Evolutionary conservation across 2,329 filamentous ascomycete species (phyloP).

Genomic region (Colletotrichum falcatum): DNA sequence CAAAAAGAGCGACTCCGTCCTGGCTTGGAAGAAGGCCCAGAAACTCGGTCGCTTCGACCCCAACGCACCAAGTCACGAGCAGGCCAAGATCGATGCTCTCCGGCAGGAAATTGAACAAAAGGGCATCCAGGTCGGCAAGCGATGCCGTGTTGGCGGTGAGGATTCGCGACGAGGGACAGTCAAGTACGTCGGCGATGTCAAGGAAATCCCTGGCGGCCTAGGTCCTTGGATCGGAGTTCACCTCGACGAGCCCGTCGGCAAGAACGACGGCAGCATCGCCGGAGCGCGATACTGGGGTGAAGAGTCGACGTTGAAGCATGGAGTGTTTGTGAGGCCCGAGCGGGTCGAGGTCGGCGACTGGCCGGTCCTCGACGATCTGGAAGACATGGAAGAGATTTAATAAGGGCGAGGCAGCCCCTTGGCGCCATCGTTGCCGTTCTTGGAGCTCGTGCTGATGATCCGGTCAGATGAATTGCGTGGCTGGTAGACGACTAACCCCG

Average conservation of each 20-base stretch:
- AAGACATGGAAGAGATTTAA: constrained; percentile 82
- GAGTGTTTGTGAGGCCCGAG: constrained; percentile 83
- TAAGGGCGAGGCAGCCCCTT: constrained; percentile 1
- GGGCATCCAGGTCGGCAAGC: constrained; percentile 72
- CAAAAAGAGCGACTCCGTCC: constrained; percentile 85
- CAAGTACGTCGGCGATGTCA: constrained; percentile 78
- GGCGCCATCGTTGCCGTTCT: constrained; percentile 20
- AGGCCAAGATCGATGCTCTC: constrained; percentile 76
- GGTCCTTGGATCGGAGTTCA: constrained; percentile 80
- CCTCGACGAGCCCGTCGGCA: constrained; percentile 83
- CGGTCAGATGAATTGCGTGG: constrained; percentile 17
- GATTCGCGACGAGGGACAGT: constrained; percentile 78
- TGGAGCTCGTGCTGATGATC: constrained; percentile 10
- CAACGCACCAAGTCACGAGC: constrained; percentile 77
- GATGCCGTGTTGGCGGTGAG: constrained; percentile 75
- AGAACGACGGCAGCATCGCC: constrained; percentile 82
- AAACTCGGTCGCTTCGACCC: constrained; percentile 98
- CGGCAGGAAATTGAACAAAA: constrained; percentile 77
- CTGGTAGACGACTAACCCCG: constrained; percentile 11
- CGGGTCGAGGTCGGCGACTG: constrained; percentile 82
- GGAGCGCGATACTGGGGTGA: constrained; percentile 77
- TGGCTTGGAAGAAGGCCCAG: constrained; percentile 95
- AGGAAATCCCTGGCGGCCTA: constrained; percentile 75
- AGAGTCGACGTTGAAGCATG: constrained; percentile 74
- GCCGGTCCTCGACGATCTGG: constrained; percentile 76